phyloP scores from a whole-genome alignment of 1,139 yeast genomes.

The Yamadazyma jaroonii region DNA sequence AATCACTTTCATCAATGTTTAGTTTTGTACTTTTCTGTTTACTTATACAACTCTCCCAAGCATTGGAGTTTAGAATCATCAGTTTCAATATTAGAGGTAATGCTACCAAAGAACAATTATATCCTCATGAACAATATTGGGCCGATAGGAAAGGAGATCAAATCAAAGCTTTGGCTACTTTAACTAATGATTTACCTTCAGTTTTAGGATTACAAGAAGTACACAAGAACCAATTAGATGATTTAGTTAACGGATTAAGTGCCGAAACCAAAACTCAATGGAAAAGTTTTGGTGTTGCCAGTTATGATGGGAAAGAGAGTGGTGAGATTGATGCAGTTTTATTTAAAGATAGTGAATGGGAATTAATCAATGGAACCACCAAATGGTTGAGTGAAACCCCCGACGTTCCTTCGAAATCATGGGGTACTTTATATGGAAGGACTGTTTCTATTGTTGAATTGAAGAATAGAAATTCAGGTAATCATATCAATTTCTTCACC shows the following conservation, averaged over 20 bases:
- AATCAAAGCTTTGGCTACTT: constrained; percentile 13
- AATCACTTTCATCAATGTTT: too few species aligned
- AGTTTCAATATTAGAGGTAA: constrained; percentile 27
- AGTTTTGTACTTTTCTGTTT: too few species aligned
- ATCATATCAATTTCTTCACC: constrained; percentile 32
- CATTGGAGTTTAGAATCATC: constrained; percentile 13
- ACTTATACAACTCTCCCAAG: too few species aligned
- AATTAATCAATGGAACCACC: constrained; percentile 32
- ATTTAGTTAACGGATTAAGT: constrained; percentile 22
- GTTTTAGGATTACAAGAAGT: constrained; percentile 32
- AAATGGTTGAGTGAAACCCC: constrained; percentile 47
- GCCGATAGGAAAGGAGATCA: constrained; percentile 18
- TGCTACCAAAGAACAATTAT: constrained; percentile 13
- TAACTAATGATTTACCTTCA: constrained; percentile 17
- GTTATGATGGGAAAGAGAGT: constrained; percentile 41
- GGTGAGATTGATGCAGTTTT: constrained; percentile 51
- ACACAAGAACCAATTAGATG: constrained; percentile 25
- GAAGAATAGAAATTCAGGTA: constrained; percentile 20
- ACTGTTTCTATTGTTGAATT: constrained; percentile 40
- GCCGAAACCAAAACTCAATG: constrained; percentile 18
- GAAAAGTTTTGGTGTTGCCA: constrained; percentile 44
- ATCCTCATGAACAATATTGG: constrained; percentile 26
- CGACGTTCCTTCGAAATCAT: constrained; percentile 36
- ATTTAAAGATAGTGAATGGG: constrained; percentile 29
- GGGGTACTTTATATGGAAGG: constrained; percentile 44